phyloP scores from a whole-genome alignment of 768 basidiomycete species.

The Phylloporus arenicola region DNA sequence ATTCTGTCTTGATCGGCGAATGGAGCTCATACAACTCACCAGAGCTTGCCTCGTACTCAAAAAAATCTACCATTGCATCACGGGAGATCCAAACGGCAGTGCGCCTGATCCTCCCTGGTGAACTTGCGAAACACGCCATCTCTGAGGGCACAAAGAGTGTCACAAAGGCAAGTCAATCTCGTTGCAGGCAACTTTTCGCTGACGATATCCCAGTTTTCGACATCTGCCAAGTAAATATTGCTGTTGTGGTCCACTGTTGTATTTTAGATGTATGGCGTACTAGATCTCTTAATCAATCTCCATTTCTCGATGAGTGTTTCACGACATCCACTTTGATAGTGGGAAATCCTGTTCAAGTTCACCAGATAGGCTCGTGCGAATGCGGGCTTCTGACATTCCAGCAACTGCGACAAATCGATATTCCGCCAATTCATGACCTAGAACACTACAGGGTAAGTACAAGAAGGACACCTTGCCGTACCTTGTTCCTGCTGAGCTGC shows the following conservation, averaged over 20 bases:
- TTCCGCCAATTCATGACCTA: background rate
- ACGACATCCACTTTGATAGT: background rate
- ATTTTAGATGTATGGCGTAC: constrained; percentile 31
- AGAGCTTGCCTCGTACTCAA: constrained; percentile 97
- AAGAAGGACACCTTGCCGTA: background rate
- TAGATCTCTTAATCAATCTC: constrained; percentile 25
- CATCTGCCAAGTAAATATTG: constrained; percentile 38
- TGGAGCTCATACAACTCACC: background rate
- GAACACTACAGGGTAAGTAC: background rate
- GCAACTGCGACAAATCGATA: background rate
- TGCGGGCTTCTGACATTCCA: background rate
- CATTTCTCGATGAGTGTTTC: background rate
- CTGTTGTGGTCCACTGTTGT: constrained; percentile 19
- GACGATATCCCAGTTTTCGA: constrained; percentile 34
- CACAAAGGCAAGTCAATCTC: constrained; percentile 42
- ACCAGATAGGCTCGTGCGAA: no score
- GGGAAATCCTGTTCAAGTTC: background rate
- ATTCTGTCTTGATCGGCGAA: background rate
- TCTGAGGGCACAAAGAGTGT: constrained; percentile 86
- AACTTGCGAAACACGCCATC: constrained; percentile 97
- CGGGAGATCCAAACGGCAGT: constrained; percentile 98
- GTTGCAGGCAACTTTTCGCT: constrained; percentile 1
- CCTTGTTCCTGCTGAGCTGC: background rate
- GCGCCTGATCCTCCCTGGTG: constrained; percentile 92
- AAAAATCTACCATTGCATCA: constrained; percentile 98